Percentiles rank a stretch among this genome's conserved stretches.
Conservation (phyloP, 352 stramenopile genomes). For the Thalassiosira hispida region DNA sequence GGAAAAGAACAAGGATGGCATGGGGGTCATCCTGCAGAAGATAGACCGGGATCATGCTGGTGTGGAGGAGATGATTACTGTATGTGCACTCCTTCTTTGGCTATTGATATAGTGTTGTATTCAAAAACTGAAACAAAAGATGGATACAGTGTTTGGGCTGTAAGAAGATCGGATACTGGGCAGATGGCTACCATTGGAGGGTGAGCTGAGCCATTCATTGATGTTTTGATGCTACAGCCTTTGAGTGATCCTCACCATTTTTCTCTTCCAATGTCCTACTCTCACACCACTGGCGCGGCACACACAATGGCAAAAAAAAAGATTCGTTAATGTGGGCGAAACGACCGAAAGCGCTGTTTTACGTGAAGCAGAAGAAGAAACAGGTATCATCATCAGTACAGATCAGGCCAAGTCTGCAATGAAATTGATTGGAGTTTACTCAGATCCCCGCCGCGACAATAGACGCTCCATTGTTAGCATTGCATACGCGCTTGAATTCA, state of each 20-base stretch:
- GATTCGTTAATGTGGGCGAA: slow-evolving; percentile 81
- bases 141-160: slow-evolving; percentile 77
- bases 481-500: slow-evolving; percentile 73
- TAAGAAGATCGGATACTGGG: slow-evolving; percentile 83
- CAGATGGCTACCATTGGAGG: slow-evolving; percentile 85
- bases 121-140: slow-evolving; percentile 40
- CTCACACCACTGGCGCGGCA: not conserved
- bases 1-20: slow-evolving; percentile 67
- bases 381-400: slow-evolving; percentile 63
- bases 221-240: slow-evolving; percentile 1
- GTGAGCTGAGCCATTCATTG: slow-evolving; percentile 47
- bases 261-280: slow-evolving; percentile 16
- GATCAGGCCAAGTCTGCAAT: slow-evolving; percentile 42
- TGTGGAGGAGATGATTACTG: slow-evolving; percentile 84
- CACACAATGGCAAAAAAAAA: slow-evolving; percentile 23
- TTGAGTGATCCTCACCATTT: slow-evolving; percentile 10
- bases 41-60: slow-evolving; percentile 81
- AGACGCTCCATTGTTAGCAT: slow-evolving; percentile 79
- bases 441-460: slow-evolving; percentile 83
- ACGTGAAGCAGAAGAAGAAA: slow-evolving; percentile 84
- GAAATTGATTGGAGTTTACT: slow-evolving; percentile 81
- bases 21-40: slow-evolving; percentile 72
- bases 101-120: slow-evolving; percentile 86
- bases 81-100: slow-evolving; percentile 87
- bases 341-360: slow-evolving; percentile 67